These are phyloP conservation scores for Physaria fendleri DNA, from an alignment of 345 rosid species.

Conservation along the genomic window DNA sequence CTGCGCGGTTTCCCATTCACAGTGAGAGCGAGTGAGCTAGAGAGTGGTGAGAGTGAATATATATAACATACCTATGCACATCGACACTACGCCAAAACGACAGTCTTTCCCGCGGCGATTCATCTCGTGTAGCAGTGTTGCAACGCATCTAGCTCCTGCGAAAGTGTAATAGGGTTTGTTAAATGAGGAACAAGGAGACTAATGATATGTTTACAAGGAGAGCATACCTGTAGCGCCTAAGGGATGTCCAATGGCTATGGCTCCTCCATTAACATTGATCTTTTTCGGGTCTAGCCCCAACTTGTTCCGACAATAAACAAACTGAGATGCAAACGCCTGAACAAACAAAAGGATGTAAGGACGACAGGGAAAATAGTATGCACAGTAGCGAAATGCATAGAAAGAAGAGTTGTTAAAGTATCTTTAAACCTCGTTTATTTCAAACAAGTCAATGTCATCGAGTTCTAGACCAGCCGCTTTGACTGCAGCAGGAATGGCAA, in stretches of 20 bases:
- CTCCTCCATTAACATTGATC: constrained; percentile 94
- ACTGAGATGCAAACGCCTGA: constrained; percentile 97
- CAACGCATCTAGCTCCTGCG: constrained; percentile 88
- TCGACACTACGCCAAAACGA: constrained; percentile 83
- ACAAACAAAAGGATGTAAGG: background rate
- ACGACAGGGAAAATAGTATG: background rate
- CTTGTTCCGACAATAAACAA: constrained; percentile 84
- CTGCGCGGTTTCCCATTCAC: constrained; percentile 34
- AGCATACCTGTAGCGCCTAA: constrained; percentile 83
- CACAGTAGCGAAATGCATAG: background rate
- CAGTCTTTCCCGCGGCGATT: constrained; percentile 76
- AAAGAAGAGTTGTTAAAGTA: background rate
- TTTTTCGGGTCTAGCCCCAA: constrained; percentile 74
- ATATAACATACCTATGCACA: constrained; percentile 45
- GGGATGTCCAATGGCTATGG: constrained; percentile 94
- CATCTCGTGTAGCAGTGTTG: constrained; percentile 91
- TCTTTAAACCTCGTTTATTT: constrained; percentile 79
- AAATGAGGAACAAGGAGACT: background rate
- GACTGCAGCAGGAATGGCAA: constrained; percentile 88
- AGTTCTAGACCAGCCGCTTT: constrained; percentile 84
- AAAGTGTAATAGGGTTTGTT: background rate
- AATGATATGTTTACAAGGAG: background rate
- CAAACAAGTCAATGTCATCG: constrained; percentile 84
- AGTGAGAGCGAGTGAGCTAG: background rate
- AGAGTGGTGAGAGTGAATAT: background rate